A percentile compares a stretch with the other conserved stretches of the same genome.
Conservation (phyloP, 495 filamentous ascomycete genomes). For the Rostrohypoxylon terebratum region DNA sequence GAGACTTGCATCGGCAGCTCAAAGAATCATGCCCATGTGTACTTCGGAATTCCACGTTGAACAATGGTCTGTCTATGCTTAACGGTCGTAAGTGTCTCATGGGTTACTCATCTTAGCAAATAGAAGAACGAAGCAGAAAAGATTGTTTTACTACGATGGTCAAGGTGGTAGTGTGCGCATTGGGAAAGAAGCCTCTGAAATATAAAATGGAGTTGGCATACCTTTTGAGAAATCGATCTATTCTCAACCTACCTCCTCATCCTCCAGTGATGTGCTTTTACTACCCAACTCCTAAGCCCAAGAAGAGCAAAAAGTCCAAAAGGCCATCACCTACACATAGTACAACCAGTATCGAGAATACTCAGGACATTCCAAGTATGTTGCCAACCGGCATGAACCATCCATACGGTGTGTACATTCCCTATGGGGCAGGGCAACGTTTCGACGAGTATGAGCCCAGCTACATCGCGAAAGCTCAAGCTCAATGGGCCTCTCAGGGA, state of each 20-base stretch:
- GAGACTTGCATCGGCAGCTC: slow-evolving; percentile 26
- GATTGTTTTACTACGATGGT: not conserved
- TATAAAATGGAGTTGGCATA: slow-evolving; percentile 19
- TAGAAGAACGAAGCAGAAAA: slow-evolving; percentile 28
- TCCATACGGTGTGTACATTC: slow-evolving; percentile 14
- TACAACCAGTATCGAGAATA: slow-evolving; percentile 1
- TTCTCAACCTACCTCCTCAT: not conserved
- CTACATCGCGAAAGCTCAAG: slow-evolving; percentile 21
- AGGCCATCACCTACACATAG: slow-evolving; percentile 6
- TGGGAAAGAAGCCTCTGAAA: not conserved
- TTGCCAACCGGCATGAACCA: slow-evolving; percentile 11
- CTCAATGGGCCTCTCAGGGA: slow-evolving; percentile 27
- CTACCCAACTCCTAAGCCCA: slow-evolving; percentile 30
- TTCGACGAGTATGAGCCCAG: slow-evolving; percentile 19
- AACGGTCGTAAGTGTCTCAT: slow-evolving; percentile 32
- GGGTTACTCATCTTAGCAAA: slow-evolving; percentile 15
- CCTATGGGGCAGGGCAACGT: slow-evolving; percentile 24
- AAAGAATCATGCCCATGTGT: slow-evolving; percentile 16
- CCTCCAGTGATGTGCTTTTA: slow-evolving; percentile 40
- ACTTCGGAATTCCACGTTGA: slow-evolving; percentile 18
- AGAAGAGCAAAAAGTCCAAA: slow-evolving; percentile 29
- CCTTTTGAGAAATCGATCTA: not conserved
- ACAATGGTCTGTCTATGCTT: slow-evolving; percentile 31
- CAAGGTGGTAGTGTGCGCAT: not conserved
- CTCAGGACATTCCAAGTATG: not conserved